These are phyloP conservation scores for Cladobotryum mycophilum DNA, from an alignment of 2,329 filamentous ascomycete genomes.

Conservation along the genomic window DNA sequence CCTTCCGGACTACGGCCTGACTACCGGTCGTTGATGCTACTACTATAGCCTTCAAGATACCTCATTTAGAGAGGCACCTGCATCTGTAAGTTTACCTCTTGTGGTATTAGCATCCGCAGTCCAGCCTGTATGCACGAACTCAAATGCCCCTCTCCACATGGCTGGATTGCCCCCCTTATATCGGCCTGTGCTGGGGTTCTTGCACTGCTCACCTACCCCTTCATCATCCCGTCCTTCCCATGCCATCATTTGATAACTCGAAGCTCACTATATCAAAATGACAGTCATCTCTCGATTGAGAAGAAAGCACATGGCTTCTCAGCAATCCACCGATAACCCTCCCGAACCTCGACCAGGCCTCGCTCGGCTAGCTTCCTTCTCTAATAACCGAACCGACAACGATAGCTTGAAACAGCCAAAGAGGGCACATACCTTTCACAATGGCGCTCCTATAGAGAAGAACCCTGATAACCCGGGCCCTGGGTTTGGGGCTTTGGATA, in stretches of 20 bases:
- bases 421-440: slow-evolving; percentile 42
- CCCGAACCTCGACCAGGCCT: slow-evolving; percentile 24
- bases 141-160: background rate
- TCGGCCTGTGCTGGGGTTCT: background rate
- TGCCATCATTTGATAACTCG: background rate
- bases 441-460: slow-evolving; percentile 27
- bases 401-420: slow-evolving; percentile 31
- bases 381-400: slow-evolving; percentile 21
- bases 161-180: background rate
- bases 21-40: background rate
- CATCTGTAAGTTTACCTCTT: background rate
- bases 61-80: background rate
- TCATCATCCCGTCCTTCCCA: background rate
- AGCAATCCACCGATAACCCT: slow-evolving; percentile 21
- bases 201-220: background rate
- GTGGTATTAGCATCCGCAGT: background rate
- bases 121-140: background rate
- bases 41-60: background rate
- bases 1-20: background rate
- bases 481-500: slow-evolving; percentile 34
- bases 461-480: slow-evolving; percentile 10
- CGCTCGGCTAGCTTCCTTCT: slow-evolving; percentile 26
- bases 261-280: slow-evolving; percentile 4
- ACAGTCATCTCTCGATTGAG: background rate
- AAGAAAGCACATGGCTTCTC: slow-evolving; percentile 29